phyloP scores from a whole-genome alignment of 345 rosid genomes.

The Murraya paniculata region DNA sequence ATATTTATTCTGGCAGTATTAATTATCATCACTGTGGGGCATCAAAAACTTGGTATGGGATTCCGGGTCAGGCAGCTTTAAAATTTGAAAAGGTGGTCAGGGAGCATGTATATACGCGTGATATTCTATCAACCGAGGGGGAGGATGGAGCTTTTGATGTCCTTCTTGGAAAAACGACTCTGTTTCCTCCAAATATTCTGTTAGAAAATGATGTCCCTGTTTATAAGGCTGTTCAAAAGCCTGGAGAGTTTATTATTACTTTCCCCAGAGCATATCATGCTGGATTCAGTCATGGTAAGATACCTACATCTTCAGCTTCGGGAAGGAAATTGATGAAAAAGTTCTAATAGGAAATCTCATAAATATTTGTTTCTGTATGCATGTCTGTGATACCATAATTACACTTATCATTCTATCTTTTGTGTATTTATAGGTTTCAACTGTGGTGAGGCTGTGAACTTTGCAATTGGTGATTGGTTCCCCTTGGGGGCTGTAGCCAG shows the following conservation, averaged over 20 bases:
- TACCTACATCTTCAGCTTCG: neutral
- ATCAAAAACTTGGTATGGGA: conserved; percentile 98
- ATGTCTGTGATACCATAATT: neutral
- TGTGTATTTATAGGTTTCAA: conserved; percentile 69
- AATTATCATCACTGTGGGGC: conserved; percentile 99
- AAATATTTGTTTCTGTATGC: neutral
- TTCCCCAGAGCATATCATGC: conserved; percentile 99
- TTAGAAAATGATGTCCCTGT: conserved; percentile 86
- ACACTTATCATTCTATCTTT: neutral
- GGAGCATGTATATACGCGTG: conserved; percentile 75
- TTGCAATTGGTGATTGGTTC: conserved; percentile 98
- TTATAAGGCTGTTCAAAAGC: conserved; percentile 94
- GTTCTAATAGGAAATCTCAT: neutral
- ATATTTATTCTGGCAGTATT: conserved; percentile 52
- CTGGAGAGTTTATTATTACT: conserved; percentile 90
- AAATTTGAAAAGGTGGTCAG: conserved; percentile 87
- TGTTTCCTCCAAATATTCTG: conserved; percentile 90
- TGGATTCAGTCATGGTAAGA: conserved; percentile 95
- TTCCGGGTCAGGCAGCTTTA: conserved; percentile 94
- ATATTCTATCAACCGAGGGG: conserved; percentile 69
- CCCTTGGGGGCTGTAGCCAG: conserved; percentile 93
- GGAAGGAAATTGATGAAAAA: neutral
- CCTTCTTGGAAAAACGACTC: conserved; percentile 92
- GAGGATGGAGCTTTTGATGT: conserved; percentile 99
- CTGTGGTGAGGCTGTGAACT: conserved; percentile 99